Evolutionary conservation across 768 basidiomycete genomes (phyloP).

Genomic region (Gelatoporia subvermispora): DNA sequence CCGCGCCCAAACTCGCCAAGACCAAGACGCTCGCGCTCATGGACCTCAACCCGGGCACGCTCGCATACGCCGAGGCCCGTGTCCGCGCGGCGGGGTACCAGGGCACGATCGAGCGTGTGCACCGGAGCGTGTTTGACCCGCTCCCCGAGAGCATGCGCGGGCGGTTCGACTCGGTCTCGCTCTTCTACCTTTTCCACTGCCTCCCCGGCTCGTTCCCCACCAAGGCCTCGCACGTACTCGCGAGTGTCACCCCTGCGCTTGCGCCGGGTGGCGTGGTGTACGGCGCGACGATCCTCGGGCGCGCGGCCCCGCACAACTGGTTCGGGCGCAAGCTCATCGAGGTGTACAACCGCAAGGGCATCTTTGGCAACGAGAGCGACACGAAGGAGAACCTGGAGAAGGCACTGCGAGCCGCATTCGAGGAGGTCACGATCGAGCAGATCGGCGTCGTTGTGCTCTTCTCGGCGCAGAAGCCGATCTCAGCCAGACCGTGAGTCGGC

Average conservation of each 20-base stretch:
- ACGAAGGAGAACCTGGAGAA: constrained; percentile 3
- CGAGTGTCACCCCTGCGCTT: constrained; percentile 1
- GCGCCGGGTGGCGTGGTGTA: constrained; percentile 12
- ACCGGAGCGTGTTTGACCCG: constrained; percentile 11
- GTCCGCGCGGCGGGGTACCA: constrained; percentile 9
- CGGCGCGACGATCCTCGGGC: constrained; percentile 16
- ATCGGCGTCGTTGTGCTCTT: constrained; percentile 15
- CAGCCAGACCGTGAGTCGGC: too few species aligned
- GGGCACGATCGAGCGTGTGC: constrained; percentile 5
- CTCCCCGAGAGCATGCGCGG: constrained; percentile 7
- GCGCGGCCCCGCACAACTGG: constrained; percentile 10
- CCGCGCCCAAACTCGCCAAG: constrained; percentile 1
- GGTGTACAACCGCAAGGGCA: constrained; percentile 9
- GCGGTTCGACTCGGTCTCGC: constrained; percentile 12
- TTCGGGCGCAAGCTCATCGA: constrained; percentile 6
- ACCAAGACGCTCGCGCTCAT: constrained; percentile 11
- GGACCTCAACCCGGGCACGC: constrained; percentile 13
- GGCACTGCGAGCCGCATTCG: constrained; percentile 9
- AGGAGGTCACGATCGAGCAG: constrained; percentile 12
- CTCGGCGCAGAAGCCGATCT: constrained; percentile 5
- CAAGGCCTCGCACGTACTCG: constrained; percentile 12
- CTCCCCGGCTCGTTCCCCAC: constrained; percentile 12
- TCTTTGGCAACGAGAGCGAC: constrained; percentile 12
- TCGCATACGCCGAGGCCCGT: constrained; percentile 5
- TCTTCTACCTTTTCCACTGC: constrained; percentile 19